Evolutionary conservation across 805 yeast species (phyloP).

Genomic region (Naumovozyma baii): DNA sequence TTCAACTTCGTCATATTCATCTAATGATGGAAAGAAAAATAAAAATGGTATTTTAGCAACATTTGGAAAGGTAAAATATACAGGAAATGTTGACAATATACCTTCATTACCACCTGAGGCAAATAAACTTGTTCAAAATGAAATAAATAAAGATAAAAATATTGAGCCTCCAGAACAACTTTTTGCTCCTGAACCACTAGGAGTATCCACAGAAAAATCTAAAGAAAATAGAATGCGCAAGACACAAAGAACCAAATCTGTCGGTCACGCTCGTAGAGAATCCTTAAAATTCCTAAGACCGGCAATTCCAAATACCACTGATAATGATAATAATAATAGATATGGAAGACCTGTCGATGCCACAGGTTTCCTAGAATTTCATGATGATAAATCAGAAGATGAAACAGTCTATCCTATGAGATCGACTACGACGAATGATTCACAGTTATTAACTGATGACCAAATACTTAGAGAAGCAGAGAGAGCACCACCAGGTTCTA

Average conservation of each 20-base stretch:
- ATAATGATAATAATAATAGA: neutral
- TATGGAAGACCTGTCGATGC: neutral
- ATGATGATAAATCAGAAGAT: neutral
- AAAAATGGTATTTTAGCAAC: slow-evolving; percentile 32
- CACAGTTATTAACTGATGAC: slow-evolving; percentile 35
- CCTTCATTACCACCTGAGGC: slow-evolving; percentile 32
- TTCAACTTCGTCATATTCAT: slow-evolving; percentile 22
- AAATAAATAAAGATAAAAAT: slow-evolving; percentile 33
- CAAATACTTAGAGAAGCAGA: slow-evolving; percentile 39
- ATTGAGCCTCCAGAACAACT: neutral
- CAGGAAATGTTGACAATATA: slow-evolving; percentile 15
- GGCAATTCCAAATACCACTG: slow-evolving; percentile 21
- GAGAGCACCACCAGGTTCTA: slow-evolving; percentile 57
- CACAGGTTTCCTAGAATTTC: neutral
- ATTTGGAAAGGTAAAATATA: slow-evolving; percentile 27
- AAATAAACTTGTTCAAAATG: slow-evolving; percentile 18
- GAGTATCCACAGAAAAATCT: slow-evolving; percentile 1
- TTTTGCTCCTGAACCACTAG: slow-evolving; percentile 21
- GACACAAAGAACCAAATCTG: slow-evolving; percentile 57
- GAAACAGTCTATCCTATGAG: neutral
- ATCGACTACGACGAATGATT: neutral
- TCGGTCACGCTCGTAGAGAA: slow-evolving; percentile 56
- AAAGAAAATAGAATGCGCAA: neutral
- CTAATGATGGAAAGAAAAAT: neutral
- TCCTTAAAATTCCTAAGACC: slow-evolving; percentile 33